These are phyloP conservation scores for Sugiyamaella marilandica DNA, from an alignment of 805 yeast genomes.

Conservation along the genomic window DNA sequence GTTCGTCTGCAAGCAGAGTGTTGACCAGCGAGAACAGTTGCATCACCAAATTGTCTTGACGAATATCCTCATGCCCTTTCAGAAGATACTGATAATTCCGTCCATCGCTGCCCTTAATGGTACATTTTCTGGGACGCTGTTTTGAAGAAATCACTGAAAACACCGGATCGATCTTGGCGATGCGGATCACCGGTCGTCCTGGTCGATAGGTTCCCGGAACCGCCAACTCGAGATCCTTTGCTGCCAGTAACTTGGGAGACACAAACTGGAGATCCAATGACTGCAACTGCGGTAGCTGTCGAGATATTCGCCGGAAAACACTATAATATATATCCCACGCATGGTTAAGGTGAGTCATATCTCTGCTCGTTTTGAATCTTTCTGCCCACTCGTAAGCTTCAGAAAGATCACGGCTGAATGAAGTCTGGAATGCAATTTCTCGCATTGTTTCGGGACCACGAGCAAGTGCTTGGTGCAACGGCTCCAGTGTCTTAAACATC, in stretches of 20 bases:
- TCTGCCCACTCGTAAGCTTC: conserved; percentile 94
- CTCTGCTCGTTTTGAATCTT: conserved; percentile 79
- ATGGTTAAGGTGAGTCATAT: conserved; percentile 82
- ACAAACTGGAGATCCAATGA: conserved; percentile 87
- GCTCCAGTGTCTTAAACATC: conserved; percentile 88
- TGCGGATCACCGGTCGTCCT: conserved; percentile 70
- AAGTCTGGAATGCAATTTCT: conserved; percentile 86
- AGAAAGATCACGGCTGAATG: conserved; percentile 86
- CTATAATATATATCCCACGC: conserved; percentile 97
- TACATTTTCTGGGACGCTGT: conserved; percentile 87
- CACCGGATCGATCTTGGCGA: conserved; percentile 72
- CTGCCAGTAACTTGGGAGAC: conserved; percentile 80
- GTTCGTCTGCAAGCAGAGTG: conserved; percentile 78
- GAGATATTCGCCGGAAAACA: conserved; percentile 84
- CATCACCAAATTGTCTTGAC: conserved; percentile 97
- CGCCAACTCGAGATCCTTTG: conserved; percentile 76
- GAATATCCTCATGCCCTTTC: conserved; percentile 96
- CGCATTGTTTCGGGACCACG: conserved; percentile 86
- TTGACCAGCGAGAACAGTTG: conserved; percentile 94
- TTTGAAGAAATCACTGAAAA: conserved; percentile 87
- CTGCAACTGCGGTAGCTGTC: conserved; percentile 83
- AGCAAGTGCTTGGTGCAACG: conserved; percentile 77
- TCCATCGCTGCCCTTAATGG: conserved; percentile 85
- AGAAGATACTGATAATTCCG: conserved; percentile 74
- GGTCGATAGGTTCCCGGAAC: conserved; percentile 92